phyloP scores from a whole-genome alignment of 805 yeast species.

The Wickerhamiella sergipiensis region DNA sequence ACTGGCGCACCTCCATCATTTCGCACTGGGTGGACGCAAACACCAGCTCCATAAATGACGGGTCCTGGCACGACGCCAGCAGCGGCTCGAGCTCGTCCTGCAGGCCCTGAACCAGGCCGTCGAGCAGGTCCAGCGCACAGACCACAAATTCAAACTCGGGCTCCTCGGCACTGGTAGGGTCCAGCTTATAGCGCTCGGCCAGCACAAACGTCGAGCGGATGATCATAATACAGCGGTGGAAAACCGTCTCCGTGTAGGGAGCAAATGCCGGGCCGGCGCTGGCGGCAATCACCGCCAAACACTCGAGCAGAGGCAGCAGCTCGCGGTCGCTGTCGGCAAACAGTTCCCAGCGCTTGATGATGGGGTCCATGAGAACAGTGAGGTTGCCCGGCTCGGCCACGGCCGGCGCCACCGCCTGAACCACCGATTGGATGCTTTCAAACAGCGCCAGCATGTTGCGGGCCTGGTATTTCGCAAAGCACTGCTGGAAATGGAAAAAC shows the following conservation, averaged over 20 bases:
- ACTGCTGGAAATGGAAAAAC: constrained; percentile 53
- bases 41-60: constrained; percentile 44
- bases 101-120: constrained; percentile 86
- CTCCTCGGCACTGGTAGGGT: constrained; percentile 39
- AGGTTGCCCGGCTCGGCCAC: constrained; percentile 44
- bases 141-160: constrained; percentile 88
- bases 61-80: constrained; percentile 26
- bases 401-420: constrained; percentile 55
- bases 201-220: constrained; percentile 52
- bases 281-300: constrained; percentile 85
- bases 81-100: constrained; percentile 47
- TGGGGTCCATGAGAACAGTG: constrained; percentile 59
- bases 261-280: constrained; percentile 72
- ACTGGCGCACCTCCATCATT: constrained; percentile 80
- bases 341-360: constrained; percentile 66
- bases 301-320: constrained; percentile 84
- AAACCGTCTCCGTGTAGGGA: constrained; percentile 80
- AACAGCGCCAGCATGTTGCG: constrained; percentile 70
- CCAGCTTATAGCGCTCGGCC: constrained; percentile 47
- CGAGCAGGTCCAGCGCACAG: constrained; percentile 78
- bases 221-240: constrained; percentile 61
- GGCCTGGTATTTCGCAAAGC: constrained; percentile 67
- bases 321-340: constrained; percentile 68
- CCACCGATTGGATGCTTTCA: constrained; percentile 83
- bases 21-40: constrained; percentile 61